Evolutionary conservation across 2,329 filamentous ascomycete genomes (phyloP), one percentile per base, ranked within the genome.

Genomic region (Huntiella bhutanensis): DNA sequence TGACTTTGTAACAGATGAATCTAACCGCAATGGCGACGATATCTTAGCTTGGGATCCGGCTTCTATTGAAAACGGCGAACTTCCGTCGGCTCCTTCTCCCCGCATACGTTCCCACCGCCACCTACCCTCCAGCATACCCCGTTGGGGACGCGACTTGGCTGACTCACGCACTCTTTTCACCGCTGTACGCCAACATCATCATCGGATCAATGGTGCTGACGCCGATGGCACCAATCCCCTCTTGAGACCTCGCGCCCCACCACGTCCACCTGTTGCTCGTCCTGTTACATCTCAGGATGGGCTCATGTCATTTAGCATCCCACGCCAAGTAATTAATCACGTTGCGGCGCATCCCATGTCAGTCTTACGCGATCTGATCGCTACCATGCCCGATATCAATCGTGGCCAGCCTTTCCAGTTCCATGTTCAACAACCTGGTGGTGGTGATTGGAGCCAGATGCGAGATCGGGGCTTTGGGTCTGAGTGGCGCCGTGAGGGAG

Each of bases 171-270:
- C 19, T 43, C 46, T 28, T 17, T 38, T 44, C 11, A 16, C n/a
- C 4, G 11, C 43, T 4, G 13, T 22, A 4, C 41, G 35, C 7
- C n/a, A 16, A n/a, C 45, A 36, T 37, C 17, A 32, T 7, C 41
- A 42, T 19, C 41, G 3, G n/a, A 32, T 15, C 32, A 16, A 36
- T 33, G 48, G 7, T 16, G 74, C 48, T 60, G 68, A 41, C 65
- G 85, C 94, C 52, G 87, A 95, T 57, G 86, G 85, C 3, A 70
- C 77, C 16, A 95, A 96, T 56, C 88, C 88, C 38, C 68, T 96
- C 10, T 73, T 96, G 46, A 80, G 86, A 52, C 79, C 83, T 40
- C 61, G 57, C 41, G 62, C 64, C 16, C 55, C 61, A 19, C 59
- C 57, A 17, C 63, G 64, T 47, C 69, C 75, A 13, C 56, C 56